Base-by-base conservation (phyloP, 768 basidiomycete species). In the Termitomyces sp. region DNA sequence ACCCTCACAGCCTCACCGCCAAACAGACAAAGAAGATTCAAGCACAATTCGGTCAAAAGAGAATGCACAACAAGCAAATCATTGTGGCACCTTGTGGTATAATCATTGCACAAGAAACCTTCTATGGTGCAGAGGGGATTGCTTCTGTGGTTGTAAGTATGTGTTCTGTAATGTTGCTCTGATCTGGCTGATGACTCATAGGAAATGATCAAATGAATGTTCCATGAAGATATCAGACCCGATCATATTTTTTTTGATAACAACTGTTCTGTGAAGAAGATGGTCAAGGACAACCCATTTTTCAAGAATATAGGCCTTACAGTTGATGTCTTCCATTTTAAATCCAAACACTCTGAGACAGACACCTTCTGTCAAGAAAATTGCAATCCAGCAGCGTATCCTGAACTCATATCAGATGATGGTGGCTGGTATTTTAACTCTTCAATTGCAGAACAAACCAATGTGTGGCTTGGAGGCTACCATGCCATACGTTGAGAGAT, bases 371-470 rank as follows among this genome's bases (percentile, higher is more conserved):
- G 76, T 38, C 53, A 63, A 3, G 2, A 18, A 18, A 32, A 72
- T 39, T 77, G 75, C 60, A 74, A 75, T 59, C 75, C 75, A 0
- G 73, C 69, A 57, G n/a, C 51, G 0, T 81, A 74, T 62, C 72
- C 73, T 1, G 78, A 81, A 39, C 69, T 83, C 2, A 28, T 53
- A 0, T 65, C 49, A 1, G 58, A 67, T 2, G 67, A 73, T 22
- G 66, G 67, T 0, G 63, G 64, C 16, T 82, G 78, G 78, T 24
- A 53, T 0, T 80, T 82, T 65, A 82, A 81, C 46, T 77, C 74
- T 0, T 81, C 77, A 0, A 63, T 68, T 1, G 74, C 76, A 0
- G 76, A 82, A 51, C 77, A 79, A 56, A 64, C 70, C 0, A 82
- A 82, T 61, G 71, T 70, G 0, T 82, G 81, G 81, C 56, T 71